A percentile compares a stretch with the other conserved stretches of the same genome.
phyloP scores from a whole-genome alignment of 2,329 filamentous ascomycete genomes.

The Metarhizium rileyi region DNA sequence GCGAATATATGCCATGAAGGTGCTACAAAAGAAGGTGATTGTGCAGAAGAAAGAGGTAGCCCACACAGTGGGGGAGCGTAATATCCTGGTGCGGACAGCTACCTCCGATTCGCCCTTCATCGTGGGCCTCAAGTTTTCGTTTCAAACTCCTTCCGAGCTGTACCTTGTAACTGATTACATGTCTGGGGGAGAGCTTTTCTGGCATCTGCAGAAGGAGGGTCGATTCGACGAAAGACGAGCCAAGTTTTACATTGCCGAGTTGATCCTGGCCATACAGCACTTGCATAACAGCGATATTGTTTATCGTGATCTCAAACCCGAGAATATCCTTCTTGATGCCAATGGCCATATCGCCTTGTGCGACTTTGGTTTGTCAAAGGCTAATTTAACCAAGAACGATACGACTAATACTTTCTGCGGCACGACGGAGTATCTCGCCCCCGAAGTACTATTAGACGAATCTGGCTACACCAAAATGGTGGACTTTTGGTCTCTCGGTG shows the following conservation, averaged over 20 bases:
- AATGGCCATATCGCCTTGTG: slow-evolving; percentile 97
- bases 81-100: slow-evolving; percentile 92
- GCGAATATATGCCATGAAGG: slow-evolving; percentile 98
- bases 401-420: slow-evolving; percentile 99
- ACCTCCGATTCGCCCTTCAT: slow-evolving; percentile 96
- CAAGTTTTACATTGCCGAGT: slow-evolving; percentile 97
- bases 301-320: slow-evolving; percentile 92
- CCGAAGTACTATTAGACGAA: slow-evolving; percentile 90
- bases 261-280: slow-evolving; percentile 90
- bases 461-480: slow-evolving; percentile 99
- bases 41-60: slow-evolving; percentile 99
- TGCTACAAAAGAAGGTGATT: slow-evolving; percentile 98
- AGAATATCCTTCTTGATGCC: slow-evolving; percentile 93
- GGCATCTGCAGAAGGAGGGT: slow-evolving; percentile 95
- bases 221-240: slow-evolving; percentile 89
- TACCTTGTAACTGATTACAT: slow-evolving; percentile 99
- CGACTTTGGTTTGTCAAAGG: slow-evolving; percentile 95
- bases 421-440: slow-evolving; percentile 93
- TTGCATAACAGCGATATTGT: slow-evolving; percentile 96
- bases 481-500: slow-evolving; percentile 97
- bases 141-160: slow-evolving; percentile 92
- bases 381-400: slow-evolving; percentile 91
- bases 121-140: slow-evolving; percentile 95
- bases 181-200: slow-evolving; percentile 97
- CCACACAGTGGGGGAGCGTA: slow-evolving; percentile 92